A percentile compares a stretch with the other conserved stretches of the same genome.
Evolutionary conservation across 2,329 filamentous ascomycete genomes (phyloP).

Genomic region (Coniochaeta sp.): DNA sequence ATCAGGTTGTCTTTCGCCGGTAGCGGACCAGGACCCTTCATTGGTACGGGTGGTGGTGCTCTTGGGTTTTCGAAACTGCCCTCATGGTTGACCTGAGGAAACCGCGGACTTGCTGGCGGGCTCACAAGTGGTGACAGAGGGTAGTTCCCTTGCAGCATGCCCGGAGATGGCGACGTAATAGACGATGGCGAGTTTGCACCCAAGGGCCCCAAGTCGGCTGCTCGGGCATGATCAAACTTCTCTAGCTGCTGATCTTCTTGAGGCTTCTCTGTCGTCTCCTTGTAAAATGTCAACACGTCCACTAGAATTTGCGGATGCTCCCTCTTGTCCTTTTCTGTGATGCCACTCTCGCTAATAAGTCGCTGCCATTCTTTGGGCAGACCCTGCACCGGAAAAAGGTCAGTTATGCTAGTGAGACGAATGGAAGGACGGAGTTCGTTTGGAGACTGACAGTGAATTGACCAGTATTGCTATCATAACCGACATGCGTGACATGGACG

Average conservation of each 20-base stretch:
- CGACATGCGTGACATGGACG: conserved; percentile 95
- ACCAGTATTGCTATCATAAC: conserved; percentile 91
- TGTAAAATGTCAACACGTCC: conserved; percentile 94
- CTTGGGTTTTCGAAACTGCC: conserved; percentile 96
- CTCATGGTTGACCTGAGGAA: conserved; percentile 76
- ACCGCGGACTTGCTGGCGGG: conserved; percentile 76
- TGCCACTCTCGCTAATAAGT: conserved; percentile 89
- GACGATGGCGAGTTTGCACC: conserved; percentile 29
- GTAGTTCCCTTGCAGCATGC: conserved; percentile 45
- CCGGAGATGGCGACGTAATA: conserved; percentile 37
- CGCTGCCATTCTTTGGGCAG: conserved; percentile 97
- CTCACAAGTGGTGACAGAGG: conserved; percentile 60
- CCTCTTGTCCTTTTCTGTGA: conserved; percentile 90
- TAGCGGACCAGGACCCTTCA: conserved; percentile 37
- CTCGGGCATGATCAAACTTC: conserved; percentile 86
- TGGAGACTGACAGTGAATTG: conserved; percentile 75
- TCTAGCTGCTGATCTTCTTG: conserved; percentile 86
- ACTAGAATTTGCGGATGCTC: conserved; percentile 94
- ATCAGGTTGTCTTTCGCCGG: conserved; percentile 55
- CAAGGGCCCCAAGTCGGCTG: conserved; percentile 41
- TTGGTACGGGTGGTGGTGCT: conserved; percentile 80
- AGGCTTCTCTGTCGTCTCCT: conserved; percentile 76
- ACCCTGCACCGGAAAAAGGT: conserved; percentile 48
- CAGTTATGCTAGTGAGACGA: conserved; percentile 5
- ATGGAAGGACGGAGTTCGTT: conserved; percentile 9